Base-by-base conservation (phyloP, 1,284 basidiomycete genomes). In the Xerocomus minutiporus region DNA sequence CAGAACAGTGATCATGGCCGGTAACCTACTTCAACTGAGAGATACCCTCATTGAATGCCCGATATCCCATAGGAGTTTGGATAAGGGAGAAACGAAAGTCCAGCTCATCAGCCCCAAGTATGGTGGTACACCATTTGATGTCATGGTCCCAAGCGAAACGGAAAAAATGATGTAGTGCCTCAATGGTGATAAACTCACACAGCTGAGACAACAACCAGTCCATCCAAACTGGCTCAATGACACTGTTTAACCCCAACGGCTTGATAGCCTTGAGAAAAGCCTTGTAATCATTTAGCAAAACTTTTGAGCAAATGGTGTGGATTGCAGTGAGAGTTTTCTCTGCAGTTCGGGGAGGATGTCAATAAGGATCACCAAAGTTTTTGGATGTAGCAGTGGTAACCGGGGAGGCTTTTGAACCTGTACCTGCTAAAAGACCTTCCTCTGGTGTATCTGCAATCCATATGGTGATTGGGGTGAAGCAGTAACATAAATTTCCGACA, bases 401-500 rank as follows among this genome's bases (percentile, higher is more conserved):
- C 5, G 29, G 48, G 1, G 44, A 52, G 0, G 15, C 46, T 31
- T 56, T 56, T 1, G 32, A 34, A 13, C 47, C 25, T 0, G 35
- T 51, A 1, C 28, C 36, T 9, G 42, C 15, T 1, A 59, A 9
- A 0, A 59, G 43, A n/a, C 20, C 7, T 7, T 51, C 50, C 23
- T 59, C 50, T 0, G 41, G 56, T 1, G 41, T 59, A 26, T 58
- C 52, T 4, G 39, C 44, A 12, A 57, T 56, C 32, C 38, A 57
- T 5, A 46, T n/a, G 7, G 44, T 48, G 25, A 55, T 8, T 0
- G 45, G 50, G 2, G 50, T 55, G 5, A 35, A 57, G 29, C 53
- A 55, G 12, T 57, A 52, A 4, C 28, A 5, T 13, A 52, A 17
- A 38, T 51, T 47, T 11, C 70, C 62, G 1, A 61, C 29, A 0